A percentile compares a stretch with the other conserved stretches of the same genome.
Evolutionary conservation across 331 rosid genomes (phyloP).

Genomic region (Cydonia oblonga): DNA sequence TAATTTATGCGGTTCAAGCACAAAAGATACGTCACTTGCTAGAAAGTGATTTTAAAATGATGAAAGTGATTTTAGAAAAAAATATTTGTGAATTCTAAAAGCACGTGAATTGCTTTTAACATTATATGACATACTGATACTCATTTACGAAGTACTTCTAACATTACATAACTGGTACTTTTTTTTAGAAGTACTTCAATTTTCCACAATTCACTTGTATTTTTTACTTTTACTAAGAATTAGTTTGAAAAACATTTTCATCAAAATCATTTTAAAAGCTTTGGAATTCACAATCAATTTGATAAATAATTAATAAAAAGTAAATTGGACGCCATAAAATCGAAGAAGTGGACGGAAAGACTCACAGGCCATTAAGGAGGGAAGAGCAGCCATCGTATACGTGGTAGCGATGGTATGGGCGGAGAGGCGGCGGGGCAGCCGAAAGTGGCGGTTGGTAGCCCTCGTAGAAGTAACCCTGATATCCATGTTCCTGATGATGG

Average conservation of each 20-base stretch:
- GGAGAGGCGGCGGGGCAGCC: not conserved
- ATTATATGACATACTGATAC: no score
- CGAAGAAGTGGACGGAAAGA: no score
- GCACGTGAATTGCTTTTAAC: no score
- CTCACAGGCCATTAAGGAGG: not conserved
- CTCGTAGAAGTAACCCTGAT: slow-evolving; percentile 27
- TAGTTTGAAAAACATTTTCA: no score
- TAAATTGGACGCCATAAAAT: not conserved
- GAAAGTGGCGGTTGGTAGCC: slow-evolving; percentile 7
- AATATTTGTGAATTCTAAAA: no score
- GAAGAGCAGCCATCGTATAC: not conserved
- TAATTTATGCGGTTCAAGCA: not conserved
- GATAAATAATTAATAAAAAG: not conserved
- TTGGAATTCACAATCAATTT: not conserved
- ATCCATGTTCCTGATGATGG: not conserved
- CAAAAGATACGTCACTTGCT: not conserved
- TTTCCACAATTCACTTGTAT: no score
- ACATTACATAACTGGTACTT: no score
- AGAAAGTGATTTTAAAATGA: no score
- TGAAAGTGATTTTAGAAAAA: no score
- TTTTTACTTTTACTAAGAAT: no score
- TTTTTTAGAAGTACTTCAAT: rapidly evolving
- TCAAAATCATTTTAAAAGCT: no score
- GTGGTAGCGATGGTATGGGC: not conserved
- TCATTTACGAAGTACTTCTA: no score